phyloP scores from a whole-genome alignment of 768 basidiomycete genomes.

The Sutorius australiensis region DNA sequence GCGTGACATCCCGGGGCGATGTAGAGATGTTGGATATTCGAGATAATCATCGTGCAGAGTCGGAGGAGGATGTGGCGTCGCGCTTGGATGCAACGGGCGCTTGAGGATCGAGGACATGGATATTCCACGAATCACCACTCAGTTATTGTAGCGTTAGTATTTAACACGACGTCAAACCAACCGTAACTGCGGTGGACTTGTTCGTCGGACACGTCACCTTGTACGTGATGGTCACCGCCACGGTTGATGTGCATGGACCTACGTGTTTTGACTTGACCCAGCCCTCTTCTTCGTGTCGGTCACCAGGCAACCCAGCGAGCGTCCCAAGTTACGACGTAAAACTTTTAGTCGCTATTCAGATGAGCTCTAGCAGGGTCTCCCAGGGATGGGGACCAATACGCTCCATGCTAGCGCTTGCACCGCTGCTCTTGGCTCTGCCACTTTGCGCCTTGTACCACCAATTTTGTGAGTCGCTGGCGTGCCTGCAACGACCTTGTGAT shows the following conservation, averaged over 20 bases:
- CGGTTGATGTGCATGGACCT: not conserved
- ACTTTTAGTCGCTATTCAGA: not conserved
- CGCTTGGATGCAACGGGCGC: not conserved
- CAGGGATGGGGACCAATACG: slow-evolving; percentile 54
- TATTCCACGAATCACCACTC: not conserved
- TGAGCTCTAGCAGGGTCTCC: slow-evolving; percentile 1
- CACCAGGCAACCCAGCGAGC: not conserved
- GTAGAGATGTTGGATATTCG: slow-evolving; percentile 46
- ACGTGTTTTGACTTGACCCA: not conserved
- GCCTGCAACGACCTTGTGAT: not conserved
- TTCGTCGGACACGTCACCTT: no score
- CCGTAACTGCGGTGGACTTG: not conserved
- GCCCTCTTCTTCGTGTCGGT: not conserved
- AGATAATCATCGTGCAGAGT: slow-evolving; percentile 60
- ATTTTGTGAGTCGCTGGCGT: slow-evolving; percentile 33
- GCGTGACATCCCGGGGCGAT: slow-evolving; percentile 35
- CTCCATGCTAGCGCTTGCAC: slow-evolving; percentile 52
- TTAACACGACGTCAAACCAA: no score
- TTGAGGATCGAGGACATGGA: not conserved
- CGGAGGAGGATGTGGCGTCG: slow-evolving; percentile 8
- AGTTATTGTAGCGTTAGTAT: not conserved
- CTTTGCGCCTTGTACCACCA: slow-evolving; percentile 47
- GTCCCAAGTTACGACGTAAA: not conserved
- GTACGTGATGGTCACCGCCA: not conserved
- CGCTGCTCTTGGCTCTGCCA: slow-evolving; percentile 50